A percentile compares a stretch with the other conserved stretches of the same genome.
Conservation (phyloP, 441 rosid species). For the Gossypium schwendimanii region DNA sequence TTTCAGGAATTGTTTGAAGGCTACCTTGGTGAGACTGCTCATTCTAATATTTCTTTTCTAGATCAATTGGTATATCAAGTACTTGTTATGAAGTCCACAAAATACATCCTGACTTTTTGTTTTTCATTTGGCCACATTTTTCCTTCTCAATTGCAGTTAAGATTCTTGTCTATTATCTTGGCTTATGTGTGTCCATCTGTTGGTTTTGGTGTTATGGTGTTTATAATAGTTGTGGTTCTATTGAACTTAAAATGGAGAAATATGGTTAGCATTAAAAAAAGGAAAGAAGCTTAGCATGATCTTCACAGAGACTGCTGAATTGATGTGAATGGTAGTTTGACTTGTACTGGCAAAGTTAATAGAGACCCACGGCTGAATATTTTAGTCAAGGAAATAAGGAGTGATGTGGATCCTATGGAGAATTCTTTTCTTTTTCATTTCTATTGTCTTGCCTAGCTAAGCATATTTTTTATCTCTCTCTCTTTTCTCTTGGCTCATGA, state of each 20-base stretch:
- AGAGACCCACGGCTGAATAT: neutral
- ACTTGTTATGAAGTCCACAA: neutral
- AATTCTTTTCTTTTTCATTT: constrained; percentile 3
- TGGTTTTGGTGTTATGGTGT: neutral
- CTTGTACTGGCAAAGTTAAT: neutral
- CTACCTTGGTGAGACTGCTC: neutral
- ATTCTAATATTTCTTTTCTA: neutral
- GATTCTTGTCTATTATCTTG: neutral
- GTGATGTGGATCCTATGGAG: neutral
- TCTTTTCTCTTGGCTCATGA: constrained; percentile 3
- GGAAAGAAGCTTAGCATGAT: neutral
- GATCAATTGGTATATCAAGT: neutral
- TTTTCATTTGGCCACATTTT: neutral
- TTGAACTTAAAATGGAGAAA: neutral
- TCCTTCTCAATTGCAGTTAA: neutral
- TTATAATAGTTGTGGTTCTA: neutral
- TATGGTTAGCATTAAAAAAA: neutral
- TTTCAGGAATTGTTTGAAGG: neutral
- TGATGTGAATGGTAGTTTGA: neutral
- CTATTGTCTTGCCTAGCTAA: constrained; percentile 11
- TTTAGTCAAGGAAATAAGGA: neutral
- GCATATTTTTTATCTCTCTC: neutral
- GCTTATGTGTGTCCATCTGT: neutral
- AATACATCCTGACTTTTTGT: neutral
- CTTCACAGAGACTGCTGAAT: neutral